These are phyloP conservation scores for Helichrysum umbraculigerum DNA, from an alignment of 129 eudicot species.

Conservation along the genomic window DNA sequence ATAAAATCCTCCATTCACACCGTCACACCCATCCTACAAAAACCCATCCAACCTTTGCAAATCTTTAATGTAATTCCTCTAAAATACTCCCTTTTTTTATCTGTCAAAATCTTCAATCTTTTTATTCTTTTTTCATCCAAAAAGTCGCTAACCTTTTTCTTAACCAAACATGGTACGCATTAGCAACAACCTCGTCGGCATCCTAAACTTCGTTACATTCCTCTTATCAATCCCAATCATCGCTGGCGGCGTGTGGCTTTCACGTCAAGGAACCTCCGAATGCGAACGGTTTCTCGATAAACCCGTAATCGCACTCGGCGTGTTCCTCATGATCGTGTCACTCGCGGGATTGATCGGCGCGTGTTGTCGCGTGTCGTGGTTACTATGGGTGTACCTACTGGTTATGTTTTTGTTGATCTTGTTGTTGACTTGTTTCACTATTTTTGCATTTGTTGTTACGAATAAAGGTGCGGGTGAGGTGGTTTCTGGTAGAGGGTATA, in stretches of 20 bases:
- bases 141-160: slow-evolving; percentile 33
- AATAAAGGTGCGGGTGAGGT: slow-evolving; percentile 83
- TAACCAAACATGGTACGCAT: slow-evolving; percentile 44
- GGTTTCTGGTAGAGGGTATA: slow-evolving; percentile 61
- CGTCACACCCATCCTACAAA: slow-evolving; percentile 6
- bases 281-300: slow-evolving; percentile 78
- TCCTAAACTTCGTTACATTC: slow-evolving; percentile 71
- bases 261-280: slow-evolving; percentile 70
- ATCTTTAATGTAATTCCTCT: neutral
- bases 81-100: slow-evolving; percentile 10
- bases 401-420: slow-evolving; percentile 79
- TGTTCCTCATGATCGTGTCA: slow-evolving; percentile 69
- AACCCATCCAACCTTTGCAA: slow-evolving; percentile 14
- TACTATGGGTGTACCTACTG: slow-evolving; percentile 68
- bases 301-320: slow-evolving; percentile 79
- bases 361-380: slow-evolving; percentile 82
- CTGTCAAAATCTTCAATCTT: slow-evolving; percentile 11
- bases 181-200: slow-evolving; percentile 74
- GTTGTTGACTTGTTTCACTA: slow-evolving; percentile 66
- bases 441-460: slow-evolving; percentile 88
- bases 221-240: slow-evolving; percentile 82
- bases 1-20: neutral
- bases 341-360: slow-evolving; percentile 86
- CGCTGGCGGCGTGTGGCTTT: slow-evolving; percentile 85
- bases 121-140: neutral